Evolutionary conservation across 2,329 filamentous ascomycete species (phyloP).

Genomic region (Botrytis squamosa): DNA sequence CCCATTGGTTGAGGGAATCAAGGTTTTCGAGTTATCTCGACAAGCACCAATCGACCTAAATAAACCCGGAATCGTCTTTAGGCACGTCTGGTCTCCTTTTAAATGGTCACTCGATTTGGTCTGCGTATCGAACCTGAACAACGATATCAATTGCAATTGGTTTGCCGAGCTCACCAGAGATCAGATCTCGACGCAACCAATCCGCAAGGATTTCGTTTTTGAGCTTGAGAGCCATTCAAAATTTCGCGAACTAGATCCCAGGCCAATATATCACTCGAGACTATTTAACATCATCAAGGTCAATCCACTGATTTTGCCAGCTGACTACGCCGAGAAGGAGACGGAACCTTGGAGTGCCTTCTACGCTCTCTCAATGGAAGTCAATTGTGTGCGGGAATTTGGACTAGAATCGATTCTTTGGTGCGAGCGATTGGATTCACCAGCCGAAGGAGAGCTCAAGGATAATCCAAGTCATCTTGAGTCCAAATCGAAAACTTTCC

Average conservation of each 20-base stretch:
- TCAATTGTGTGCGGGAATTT: neutral
- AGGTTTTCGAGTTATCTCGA: neutral
- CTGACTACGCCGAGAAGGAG: neutral
- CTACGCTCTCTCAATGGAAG: neutral
- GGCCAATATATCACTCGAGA: too few species aligned
- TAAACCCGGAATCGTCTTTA: neutral
- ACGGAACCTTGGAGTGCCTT: too few species aligned
- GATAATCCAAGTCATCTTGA: too few species aligned
- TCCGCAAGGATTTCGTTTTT: neutral
- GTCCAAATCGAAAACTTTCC: neutral
- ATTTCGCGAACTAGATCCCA: too few species aligned
- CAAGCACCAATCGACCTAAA: neutral
- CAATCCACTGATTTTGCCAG: neutral
- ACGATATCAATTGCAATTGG: neutral
- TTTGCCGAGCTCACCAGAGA: rapidly evolving
- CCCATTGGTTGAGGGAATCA: neutral
- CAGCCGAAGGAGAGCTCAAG: neutral
- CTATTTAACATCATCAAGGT: neutral
- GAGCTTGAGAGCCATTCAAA: neutral
- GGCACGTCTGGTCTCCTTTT: neutral
- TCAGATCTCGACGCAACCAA: neutral
- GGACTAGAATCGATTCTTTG: neutral
- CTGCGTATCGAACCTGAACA: neutral
- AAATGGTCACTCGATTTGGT: neutral
- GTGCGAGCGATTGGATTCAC: neutral